Evolutionary conservation across 2,329 filamentous ascomycete genomes (phyloP).

Genomic region (Dryadomyces quercus-mongolicae): DNA sequence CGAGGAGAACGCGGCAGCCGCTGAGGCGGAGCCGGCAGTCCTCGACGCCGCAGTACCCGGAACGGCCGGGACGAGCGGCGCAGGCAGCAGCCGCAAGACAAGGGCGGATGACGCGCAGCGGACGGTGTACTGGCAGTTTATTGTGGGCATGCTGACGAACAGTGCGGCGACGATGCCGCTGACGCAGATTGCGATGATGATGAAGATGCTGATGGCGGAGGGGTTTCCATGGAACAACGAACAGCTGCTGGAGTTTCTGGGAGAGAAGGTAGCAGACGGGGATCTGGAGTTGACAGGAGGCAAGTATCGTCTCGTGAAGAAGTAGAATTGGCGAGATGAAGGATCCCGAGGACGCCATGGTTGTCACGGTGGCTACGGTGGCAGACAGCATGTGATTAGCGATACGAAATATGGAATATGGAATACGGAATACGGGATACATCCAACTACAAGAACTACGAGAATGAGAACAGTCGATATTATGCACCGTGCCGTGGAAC

Average conservation of each 20-base stretch:
- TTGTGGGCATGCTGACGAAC: conserved; percentile 91
- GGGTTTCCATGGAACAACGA: conserved; percentile 86
- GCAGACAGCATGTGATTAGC: neutral
- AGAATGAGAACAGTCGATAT: too few species aligned
- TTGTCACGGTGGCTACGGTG: too few species aligned
- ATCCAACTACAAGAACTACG: too few species aligned
- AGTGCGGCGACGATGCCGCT: conserved; percentile 69
- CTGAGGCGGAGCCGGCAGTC: conserved; percentile 11
- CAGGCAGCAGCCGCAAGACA: conserved; percentile 21
- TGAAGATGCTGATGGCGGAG: conserved; percentile 80
- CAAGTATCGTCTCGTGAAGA: conserved; percentile 56
- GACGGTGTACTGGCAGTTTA: conserved; percentile 77
- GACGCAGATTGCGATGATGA: conserved; percentile 78
- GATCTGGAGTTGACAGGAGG: conserved; percentile 58
- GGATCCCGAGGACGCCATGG: too few species aligned
- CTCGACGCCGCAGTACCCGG: conserved; percentile 4
- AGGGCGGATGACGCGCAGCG: conserved; percentile 45
- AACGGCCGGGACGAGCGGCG: conserved; percentile 15
- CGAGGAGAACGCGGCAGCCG: neutral
- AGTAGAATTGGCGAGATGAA: too few species aligned
- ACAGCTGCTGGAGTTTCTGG: conserved; percentile 71
- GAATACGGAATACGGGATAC: too few species aligned
- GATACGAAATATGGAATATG: too few species aligned
- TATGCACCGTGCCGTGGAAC: too few species aligned
- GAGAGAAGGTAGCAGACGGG: conserved; percentile 61